A percentile compares a stretch with the other conserved stretches of the same genome.
These are phyloP conservation scores for Sporisorium reilianum DNA, from an alignment of 1,284 basidiomycete genomes.

Conservation along the genomic window DNA sequence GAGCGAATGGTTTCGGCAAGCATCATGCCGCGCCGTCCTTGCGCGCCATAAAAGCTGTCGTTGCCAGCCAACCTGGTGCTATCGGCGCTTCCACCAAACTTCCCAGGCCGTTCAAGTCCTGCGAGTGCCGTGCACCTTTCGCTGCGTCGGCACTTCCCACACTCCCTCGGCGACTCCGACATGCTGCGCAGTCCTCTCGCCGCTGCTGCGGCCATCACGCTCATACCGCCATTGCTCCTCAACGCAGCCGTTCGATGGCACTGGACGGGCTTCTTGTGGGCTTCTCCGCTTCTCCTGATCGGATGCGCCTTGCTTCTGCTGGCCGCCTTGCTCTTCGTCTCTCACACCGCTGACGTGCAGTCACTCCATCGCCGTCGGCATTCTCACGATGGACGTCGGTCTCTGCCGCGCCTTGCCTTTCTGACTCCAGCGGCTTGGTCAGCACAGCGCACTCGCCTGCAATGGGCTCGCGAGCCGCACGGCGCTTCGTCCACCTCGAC, in stretches of 20 bases:
- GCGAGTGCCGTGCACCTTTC: background rate
- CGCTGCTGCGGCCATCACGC: slow-evolving; percentile 13
- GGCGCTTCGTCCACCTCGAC: background rate
- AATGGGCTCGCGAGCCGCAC: slow-evolving; percentile 38
- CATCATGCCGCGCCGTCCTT: background rate
- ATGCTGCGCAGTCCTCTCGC: slow-evolving; percentile 17
- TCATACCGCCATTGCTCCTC: slow-evolving; percentile 35
- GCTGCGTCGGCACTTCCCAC: background rate
- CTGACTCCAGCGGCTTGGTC: slow-evolving; percentile 48
- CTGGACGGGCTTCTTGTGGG: slow-evolving; percentile 36
- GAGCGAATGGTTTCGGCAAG: background rate
- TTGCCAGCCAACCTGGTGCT: background rate
- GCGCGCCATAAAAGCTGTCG: background rate
- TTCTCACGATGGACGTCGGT: slow-evolving; percentile 18
- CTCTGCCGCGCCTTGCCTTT: slow-evolving; percentile 39
- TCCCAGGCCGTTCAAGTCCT: background rate
- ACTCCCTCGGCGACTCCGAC: background rate
- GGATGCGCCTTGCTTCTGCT: slow-evolving; percentile 23
- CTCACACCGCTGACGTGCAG: slow-evolving; percentile 22
- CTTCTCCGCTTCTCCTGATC: slow-evolving; percentile 29
- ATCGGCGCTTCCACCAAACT: slow-evolving; percentile 15
- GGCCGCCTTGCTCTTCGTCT: slow-evolving; percentile 22
- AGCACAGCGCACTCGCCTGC: slow-evolving; percentile 40
- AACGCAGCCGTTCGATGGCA: slow-evolving; percentile 22
- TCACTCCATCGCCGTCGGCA: slow-evolving; percentile 1